Percentiles rank a stretch among this genome's conserved stretches.
Conservation (phyloP, 2,329 filamentous ascomycete genomes). For the Teratosphaeria nubilosa region DNA sequence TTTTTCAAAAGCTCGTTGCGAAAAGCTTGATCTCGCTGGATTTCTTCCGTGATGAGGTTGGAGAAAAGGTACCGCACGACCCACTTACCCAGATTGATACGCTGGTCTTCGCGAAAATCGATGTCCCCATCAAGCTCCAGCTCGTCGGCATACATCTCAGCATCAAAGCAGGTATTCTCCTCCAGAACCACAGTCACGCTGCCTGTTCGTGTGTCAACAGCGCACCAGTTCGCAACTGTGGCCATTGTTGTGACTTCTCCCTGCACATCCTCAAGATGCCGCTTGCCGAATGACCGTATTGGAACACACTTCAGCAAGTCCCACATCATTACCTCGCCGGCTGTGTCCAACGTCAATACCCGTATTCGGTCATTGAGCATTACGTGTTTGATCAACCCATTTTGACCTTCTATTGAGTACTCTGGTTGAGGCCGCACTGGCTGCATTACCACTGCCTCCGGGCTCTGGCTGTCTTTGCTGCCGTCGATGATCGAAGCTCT, state of each 20-base stretch:
- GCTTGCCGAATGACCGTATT: constrained; percentile 85
- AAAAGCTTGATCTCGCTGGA: constrained; percentile 65
- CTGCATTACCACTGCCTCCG: constrained; percentile 20
- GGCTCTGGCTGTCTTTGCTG: constrained; percentile 43
- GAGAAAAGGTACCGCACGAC: constrained; percentile 85
- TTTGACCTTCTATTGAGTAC: constrained; percentile 72
- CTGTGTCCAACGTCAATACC: constrained; percentile 85
- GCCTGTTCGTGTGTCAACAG: constrained; percentile 85
- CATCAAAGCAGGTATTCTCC: constrained; percentile 93
- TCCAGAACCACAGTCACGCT: constrained; percentile 84
- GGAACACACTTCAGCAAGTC: constrained; percentile 83
- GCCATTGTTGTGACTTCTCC: constrained; percentile 77
- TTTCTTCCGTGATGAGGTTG: constrained; percentile 80
- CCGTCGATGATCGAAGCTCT: constrained; percentile 23
- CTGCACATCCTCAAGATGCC: constrained; percentile 85
- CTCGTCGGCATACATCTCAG: constrained; percentile 93
- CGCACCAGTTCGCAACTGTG: constrained; percentile 91
- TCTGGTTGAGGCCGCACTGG: constrained; percentile 37
- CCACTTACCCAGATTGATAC: constrained; percentile 97
- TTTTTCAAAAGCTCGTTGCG: constrained; percentile 56
- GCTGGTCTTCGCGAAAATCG: constrained; percentile 83
- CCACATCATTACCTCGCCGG: constrained; percentile 90
- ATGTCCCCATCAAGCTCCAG: constrained; percentile 60
- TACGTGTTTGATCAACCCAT: constrained; percentile 86
- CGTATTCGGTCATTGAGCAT: constrained; percentile 83